Conservation (phyloP, 2,329 filamentous ascomycete genomes). For the Chrysoporthe puriensis region DNA sequence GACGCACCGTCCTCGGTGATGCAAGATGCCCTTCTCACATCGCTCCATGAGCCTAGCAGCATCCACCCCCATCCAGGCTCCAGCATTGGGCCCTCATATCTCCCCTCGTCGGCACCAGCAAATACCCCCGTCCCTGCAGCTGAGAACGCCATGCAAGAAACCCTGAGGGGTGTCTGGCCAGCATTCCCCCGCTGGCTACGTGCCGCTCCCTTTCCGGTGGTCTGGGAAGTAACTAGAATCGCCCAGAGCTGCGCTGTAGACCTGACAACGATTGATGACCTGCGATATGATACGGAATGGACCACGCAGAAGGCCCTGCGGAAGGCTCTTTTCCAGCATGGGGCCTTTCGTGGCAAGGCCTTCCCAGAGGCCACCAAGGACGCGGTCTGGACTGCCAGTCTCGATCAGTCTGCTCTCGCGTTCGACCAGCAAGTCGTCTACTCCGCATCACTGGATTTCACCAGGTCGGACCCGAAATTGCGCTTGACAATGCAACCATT, state of each 20-base stretch:
- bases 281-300: conserved; percentile 47
- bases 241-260: conserved; percentile 50
- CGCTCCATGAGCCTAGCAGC: neutral
- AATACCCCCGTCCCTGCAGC: neutral
- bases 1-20: neutral
- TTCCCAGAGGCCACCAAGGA: conserved; percentile 51
- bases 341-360: conserved; percentile 46
- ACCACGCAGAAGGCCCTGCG: conserved; percentile 50
- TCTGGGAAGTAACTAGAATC: conserved; percentile 57
- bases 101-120: neutral
- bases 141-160: neutral
- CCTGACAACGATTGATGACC: conserved; percentile 36
- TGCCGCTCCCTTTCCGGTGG: conserved; percentile 50
- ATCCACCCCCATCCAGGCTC: neutral
- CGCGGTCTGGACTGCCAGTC: conserved; percentile 50
- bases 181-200: conserved; percentile 44
- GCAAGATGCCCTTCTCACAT: conserved; percentile 9
- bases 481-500: conserved; percentile 52
- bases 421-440: conserved; percentile 44
- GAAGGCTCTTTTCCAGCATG: conserved; percentile 43
- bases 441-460: conserved; percentile 46
- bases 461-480: conserved; percentile 44
- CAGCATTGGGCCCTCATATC: neutral
- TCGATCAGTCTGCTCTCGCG: conserved; percentile 39
- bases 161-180: neutral